A percentile compares a stretch with the other conserved stretches of the same genome.
Conservation (phyloP, 371 early-diverging fungal genomes). For the Lichtheimia ornata region DNA sequence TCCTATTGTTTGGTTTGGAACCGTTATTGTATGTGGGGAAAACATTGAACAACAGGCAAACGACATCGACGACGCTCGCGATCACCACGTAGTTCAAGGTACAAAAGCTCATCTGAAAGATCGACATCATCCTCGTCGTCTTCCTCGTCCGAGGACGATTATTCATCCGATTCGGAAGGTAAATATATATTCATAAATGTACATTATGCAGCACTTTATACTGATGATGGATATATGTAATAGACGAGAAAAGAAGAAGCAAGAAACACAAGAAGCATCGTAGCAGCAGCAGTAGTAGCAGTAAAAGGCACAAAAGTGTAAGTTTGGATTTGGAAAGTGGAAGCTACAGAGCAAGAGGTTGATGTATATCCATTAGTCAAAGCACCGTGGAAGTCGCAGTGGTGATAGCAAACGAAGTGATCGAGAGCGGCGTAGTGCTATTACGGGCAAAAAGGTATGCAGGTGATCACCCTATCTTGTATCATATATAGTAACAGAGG, state of each 20-base stretch:
- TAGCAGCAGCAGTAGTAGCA: constrained; percentile 12
- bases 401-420: constrained; percentile 5
- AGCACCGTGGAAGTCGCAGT: constrained; percentile 4
- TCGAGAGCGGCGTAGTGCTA: constrained; percentile 25
- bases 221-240: background rate
- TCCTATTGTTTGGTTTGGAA: background rate
- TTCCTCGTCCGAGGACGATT: constrained; percentile 3
- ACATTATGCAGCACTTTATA: background rate
- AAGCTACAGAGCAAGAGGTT: background rate
- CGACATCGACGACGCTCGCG: constrained; percentile 1
- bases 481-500: background rate
- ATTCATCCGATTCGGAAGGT: constrained; percentile 16
- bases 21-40: background rate
- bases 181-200: background rate
- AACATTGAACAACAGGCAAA: background rate
- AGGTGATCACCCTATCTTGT: too few relatives aligned
- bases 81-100: constrained; percentile 5
- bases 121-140: constrained; percentile 9
- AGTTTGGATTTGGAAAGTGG: background rate
- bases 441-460: constrained; percentile 37
- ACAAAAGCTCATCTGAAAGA: constrained; percentile 1
- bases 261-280: constrained; percentile 16
- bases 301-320: constrained; percentile 20
- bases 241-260: constrained; percentile 10
- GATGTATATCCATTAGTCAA: background rate